Evolutionary conservation across 371 early-diverging fungal species (phyloP).

Genomic region (Batkoa obscura): DNA sequence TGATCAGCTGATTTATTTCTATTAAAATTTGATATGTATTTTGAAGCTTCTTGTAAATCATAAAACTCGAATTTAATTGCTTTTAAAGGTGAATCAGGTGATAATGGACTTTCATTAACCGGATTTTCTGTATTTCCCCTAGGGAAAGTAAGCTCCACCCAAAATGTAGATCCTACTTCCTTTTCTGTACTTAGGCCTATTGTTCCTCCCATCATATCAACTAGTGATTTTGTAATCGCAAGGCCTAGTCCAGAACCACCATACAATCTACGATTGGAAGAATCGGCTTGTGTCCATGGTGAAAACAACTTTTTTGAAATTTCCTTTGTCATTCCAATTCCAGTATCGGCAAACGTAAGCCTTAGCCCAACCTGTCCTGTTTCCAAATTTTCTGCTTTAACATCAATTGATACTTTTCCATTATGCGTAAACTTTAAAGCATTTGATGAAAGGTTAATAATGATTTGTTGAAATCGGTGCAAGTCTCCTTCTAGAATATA

Average conservation of each 20-base stretch:
- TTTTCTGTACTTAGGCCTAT: constrained; percentile 12
- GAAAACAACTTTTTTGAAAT: constrained; percentile 28
- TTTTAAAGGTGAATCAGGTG: constrained; percentile 2
- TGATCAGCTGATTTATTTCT: neutral
- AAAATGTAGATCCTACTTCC: constrained; percentile 16
- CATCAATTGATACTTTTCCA: constrained; percentile 11
- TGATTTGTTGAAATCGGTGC: constrained; percentile 24
- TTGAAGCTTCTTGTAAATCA: neutral
- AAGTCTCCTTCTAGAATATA: constrained; percentile 22
- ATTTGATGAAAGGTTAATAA: constrained; percentile 32
- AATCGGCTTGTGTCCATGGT: constrained; percentile 42
- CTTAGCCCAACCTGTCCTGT: neutral
- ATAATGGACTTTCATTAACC: neutral
- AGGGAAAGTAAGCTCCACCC: constrained; percentile 12
- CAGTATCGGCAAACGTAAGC: constrained; percentile 26
- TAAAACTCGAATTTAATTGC: constrained; percentile 2
- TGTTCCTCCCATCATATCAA: constrained; percentile 31
- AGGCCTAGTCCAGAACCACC: constrained; percentile 30
- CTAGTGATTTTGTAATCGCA: constrained; percentile 25
- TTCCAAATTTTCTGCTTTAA: neutral
- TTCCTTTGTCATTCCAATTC: constrained; percentile 34
- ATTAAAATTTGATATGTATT: neutral
- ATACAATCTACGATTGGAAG: constrained; percentile 25
- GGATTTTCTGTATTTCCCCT: neutral
- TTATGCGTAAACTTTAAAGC: constrained; percentile 45